Percentiles rank a stretch among this genome's conserved stretches.
Conservation (phyloP, 2,329 filamentous ascomycete species). For the Xylaria hypoxylon region DNA sequence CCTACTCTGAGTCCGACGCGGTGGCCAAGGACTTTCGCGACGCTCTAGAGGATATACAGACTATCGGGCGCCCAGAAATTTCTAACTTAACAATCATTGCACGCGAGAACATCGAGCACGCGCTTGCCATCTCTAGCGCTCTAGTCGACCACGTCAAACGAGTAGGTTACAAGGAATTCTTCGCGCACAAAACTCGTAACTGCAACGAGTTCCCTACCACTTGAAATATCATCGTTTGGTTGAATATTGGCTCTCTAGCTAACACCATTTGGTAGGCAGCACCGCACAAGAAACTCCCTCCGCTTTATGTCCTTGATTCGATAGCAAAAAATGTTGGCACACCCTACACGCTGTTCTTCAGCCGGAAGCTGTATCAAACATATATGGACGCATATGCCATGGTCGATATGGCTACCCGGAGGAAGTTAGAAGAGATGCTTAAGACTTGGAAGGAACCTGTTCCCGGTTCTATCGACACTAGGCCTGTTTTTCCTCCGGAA, state of each 20-base stretch:
- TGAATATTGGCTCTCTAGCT: slow-evolving; percentile 49
- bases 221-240: slow-evolving; percentile 2
- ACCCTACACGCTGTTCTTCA: slow-evolving; percentile 95
- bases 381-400: slow-evolving; percentile 97
- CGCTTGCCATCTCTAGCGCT: slow-evolving; percentile 89
- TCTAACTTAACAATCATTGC: slow-evolving; percentile 97
- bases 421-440: slow-evolving; percentile 96
- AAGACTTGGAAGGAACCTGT: slow-evolving; percentile 98
- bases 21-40: slow-evolving; percentile 95
- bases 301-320: slow-evolving; percentile 97
- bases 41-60: slow-evolving; percentile 89
- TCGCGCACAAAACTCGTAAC: neutral
- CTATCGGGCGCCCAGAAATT: slow-evolving; percentile 94
- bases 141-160: slow-evolving; percentile 93
- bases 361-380: slow-evolving; percentile 88
- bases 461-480: slow-evolving; percentile 90
- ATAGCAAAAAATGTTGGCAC: slow-evolving; percentile 99
- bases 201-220: neutral
- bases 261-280: slow-evolving; percentile 73
- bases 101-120: slow-evolving; percentile 96
- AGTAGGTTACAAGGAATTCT: slow-evolving; percentile 70
- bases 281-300: slow-evolving; percentile 89
- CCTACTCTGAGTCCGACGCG: slow-evolving; percentile 72
- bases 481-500: slow-evolving; percentile 89
- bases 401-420: slow-evolving; percentile 83